These are phyloP conservation scores for Peterozyma toletana DNA, from an alignment of 805 yeast genomes.

Conservation along the genomic window DNA sequence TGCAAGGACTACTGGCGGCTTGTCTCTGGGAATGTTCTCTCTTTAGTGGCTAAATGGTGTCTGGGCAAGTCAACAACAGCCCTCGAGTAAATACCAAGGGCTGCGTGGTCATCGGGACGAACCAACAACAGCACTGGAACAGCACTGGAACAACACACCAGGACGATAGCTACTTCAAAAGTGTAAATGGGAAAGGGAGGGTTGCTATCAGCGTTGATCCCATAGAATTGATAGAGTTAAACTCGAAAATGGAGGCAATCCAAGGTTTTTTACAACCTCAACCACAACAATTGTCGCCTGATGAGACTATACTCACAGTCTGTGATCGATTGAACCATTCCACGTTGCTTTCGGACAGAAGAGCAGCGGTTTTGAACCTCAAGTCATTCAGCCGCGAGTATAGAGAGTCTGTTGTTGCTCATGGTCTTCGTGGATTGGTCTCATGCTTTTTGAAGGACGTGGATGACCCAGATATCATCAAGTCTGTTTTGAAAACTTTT, in stretches of 20 bases:
- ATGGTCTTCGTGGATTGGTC: slow-evolving; percentile 72
- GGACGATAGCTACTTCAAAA: too few relatives aligned
- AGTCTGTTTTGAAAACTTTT: slow-evolving; percentile 80
- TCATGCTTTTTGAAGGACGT: slow-evolving; percentile 58
- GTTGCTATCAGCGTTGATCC: too few relatives aligned
- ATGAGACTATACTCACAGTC: slow-evolving; percentile 80
- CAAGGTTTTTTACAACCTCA: not conserved
- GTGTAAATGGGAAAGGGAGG: too few relatives aligned
- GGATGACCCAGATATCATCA: slow-evolving; percentile 60
- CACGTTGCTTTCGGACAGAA: slow-evolving; percentile 71
- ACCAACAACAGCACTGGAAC: too few relatives aligned
- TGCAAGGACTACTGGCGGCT: too few relatives aligned
- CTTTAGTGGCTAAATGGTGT: too few relatives aligned
- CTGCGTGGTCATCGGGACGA: too few relatives aligned
- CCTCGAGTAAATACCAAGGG: too few relatives aligned
- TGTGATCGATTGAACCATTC: slow-evolving; percentile 86
- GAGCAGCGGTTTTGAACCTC: slow-evolving; percentile 86
- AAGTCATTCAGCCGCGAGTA: slow-evolving; percentile 85
- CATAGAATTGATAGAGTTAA: not conserved
- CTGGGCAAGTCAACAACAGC: too few relatives aligned
- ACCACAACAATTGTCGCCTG: slow-evolving; percentile 28
- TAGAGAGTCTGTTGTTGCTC: slow-evolving; percentile 84
- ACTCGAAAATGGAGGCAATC: not conserved
- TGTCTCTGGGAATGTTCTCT: too few relatives aligned
- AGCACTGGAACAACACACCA: too few relatives aligned